These are phyloP conservation scores for Apostasia ramifera DNA, from an alignment of 106 monocot genomes.

Conservation along the genomic window DNA sequence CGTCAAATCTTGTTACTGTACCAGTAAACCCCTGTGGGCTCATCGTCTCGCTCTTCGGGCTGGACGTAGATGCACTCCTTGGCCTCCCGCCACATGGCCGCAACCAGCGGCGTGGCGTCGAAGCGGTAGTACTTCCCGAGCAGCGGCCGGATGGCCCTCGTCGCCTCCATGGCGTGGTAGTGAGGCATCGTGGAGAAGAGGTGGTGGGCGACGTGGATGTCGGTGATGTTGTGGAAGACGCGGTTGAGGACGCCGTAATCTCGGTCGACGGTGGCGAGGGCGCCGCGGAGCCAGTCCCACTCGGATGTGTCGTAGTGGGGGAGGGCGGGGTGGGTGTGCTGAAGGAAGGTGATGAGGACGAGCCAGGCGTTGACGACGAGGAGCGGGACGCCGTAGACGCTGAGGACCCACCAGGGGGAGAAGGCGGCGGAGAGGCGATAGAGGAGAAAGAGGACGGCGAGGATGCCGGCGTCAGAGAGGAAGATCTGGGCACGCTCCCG, in stretches of 20 bases:
- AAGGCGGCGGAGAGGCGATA: constrained; percentile 15
- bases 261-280: constrained; percentile 44
- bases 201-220: constrained; percentile 48
- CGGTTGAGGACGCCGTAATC: constrained; percentile 36
- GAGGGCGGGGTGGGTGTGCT: constrained; percentile 56
- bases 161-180: constrained; percentile 58
- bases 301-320: constrained; percentile 52
- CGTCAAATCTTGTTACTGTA: constrained; percentile 22
- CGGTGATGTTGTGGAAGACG: constrained; percentile 47
- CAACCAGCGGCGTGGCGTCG: constrained; percentile 18
- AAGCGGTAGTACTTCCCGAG: constrained; percentile 27
- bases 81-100: constrained; percentile 34
- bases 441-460: constrained; percentile 14
- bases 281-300: constrained; percentile 70
- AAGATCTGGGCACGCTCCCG: constrained; percentile 34
- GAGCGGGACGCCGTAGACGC: constrained; percentile 39
- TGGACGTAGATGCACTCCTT: constrained; percentile 32
- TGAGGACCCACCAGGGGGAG: constrained; percentile 15
- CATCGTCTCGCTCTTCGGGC: background rate
- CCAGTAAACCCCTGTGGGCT: constrained; percentile 24
- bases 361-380: constrained; percentile 37
- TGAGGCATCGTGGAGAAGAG: constrained; percentile 53
- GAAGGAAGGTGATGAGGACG: constrained; percentile 49
- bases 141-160: constrained; percentile 28
- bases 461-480: constrained; percentile 24